These are phyloP conservation scores for Macrophomina pseudophaseolina DNA, from an alignment of 2,329 filamentous ascomycete species.

Conservation along the genomic window DNA sequence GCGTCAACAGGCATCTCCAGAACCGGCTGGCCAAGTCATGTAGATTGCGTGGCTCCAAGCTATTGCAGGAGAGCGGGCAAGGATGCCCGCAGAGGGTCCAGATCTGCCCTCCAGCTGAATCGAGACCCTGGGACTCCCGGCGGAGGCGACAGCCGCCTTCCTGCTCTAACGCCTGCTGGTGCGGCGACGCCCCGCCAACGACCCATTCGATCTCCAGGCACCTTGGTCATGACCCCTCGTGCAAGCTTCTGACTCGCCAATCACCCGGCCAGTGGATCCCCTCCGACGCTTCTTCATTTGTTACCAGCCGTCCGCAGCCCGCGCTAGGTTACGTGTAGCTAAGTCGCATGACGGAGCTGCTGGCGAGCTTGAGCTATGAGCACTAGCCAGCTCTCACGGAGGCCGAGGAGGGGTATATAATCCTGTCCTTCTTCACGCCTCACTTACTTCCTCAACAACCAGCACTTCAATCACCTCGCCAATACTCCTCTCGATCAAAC, in stretches of 20 bases:
- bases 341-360: slow-evolving; percentile 11
- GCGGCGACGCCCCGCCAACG: slow-evolving; percentile 11
- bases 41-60: not conserved
- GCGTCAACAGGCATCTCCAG: not conserved
- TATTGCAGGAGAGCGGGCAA: not conserved
- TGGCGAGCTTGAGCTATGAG: not conserved
- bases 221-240: slow-evolving; percentile 17
- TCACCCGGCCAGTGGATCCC: slow-evolving; percentile 6
- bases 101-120: slow-evolving; percentile 9
- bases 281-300: slow-evolving; percentile 9
- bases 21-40: not conserved
- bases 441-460: slow-evolving; percentile 13
- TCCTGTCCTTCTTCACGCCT: slow-evolving; percentile 3
- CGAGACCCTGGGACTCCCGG: slow-evolving; percentile 21
- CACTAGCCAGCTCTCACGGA: not conserved
- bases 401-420: slow-evolving; percentile 20
- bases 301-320: not conserved
- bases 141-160: slow-evolving; percentile 20
- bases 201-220: slow-evolving; percentile 24
- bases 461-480: slow-evolving; percentile 10
- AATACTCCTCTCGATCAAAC: not conserved
- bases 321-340: slow-evolving; percentile 24
- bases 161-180: slow-evolving; percentile 18
- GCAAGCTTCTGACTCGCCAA: slow-evolving; percentile 8
- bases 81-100: slow-evolving; percentile 6